Evolutionary conservation across 1,284 basidiomycete genomes (phyloP), one percentile per base, ranked within the genome.

Genomic region (Phaffia rhodozyma): DNA sequence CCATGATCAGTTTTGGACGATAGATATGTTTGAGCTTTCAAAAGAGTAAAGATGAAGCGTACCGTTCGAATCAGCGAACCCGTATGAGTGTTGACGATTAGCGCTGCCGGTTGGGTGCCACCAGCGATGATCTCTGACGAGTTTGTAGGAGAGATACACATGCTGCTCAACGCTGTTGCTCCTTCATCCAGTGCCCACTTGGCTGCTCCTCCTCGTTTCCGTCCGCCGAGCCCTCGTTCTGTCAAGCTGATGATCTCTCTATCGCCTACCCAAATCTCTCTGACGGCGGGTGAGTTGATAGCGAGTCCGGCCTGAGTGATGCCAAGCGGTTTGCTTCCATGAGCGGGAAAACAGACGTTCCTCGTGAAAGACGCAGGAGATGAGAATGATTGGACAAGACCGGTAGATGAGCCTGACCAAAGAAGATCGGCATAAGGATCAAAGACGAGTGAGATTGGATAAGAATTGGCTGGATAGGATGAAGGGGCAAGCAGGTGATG

Each of bases 391-490:
- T 81, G 77, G 63, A 96, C 80, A 67, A 80, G 79, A 7, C 94
- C 93, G 49, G 82, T 77, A 61, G 84, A 83, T 23, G 83, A 82
- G 54, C 91, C 93, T 56, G 86, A 80, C 91, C 92, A 96, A 48
- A 97, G 78, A 18, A 87, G 83, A 75, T 97, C 92, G 1, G 89
- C 87, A 52, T 87, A 86, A 6, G 90, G 86, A 76, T 97, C 93
- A 73, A 97, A 91, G 3, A 85, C 82, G 66, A 97, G 79, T 0
- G 87, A 81, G 25, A 86, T 85, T 0, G 75, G 71, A 34, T 71
- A 66, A 1, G 75, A 74, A 20, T 53, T 52, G 65, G 72, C 72
- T 30, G 70, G 68, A 61, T 74, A 73, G 52, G 68, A 62, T 2
- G 68, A 51, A 67, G 70, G 6, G 20, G 70, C 68, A 53, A 75